These are phyloP conservation scores for Gymnopilus junonius DNA, from an alignment of 768 basidiomycete species.

Conservation along the genomic window DNA sequence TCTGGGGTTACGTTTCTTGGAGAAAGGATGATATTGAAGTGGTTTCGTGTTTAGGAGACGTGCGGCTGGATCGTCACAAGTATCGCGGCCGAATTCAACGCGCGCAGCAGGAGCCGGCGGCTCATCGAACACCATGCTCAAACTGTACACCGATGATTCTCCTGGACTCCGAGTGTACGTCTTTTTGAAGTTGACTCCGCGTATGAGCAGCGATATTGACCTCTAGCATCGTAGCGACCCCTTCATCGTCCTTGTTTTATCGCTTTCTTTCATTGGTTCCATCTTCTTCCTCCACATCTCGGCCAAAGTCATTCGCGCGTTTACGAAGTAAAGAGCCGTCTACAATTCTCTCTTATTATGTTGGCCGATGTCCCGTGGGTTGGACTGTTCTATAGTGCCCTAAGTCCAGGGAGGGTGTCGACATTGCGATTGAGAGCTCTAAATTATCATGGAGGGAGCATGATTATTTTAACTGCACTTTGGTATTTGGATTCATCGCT, in stretches of 20 bases:
- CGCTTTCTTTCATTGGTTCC: slow-evolving; percentile 95
- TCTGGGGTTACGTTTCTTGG: neutral
- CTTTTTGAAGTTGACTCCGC: neutral
- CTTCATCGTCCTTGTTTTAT: slow-evolving; percentile 94
- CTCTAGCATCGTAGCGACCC: slow-evolving; percentile 68
- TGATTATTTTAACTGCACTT: slow-evolving; percentile 11
- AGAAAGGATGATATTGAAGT: neutral
- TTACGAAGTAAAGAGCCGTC: slow-evolving; percentile 67
- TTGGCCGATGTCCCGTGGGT: neutral
- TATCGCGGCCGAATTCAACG: slow-evolving; percentile 78
- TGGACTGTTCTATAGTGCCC: neutral
- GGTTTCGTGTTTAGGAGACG: slow-evolving; percentile 58
- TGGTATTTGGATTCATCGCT: slow-evolving; percentile 37
- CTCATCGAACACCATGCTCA: slow-evolving; percentile 97
- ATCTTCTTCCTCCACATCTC: slow-evolving; percentile 99
- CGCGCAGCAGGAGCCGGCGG: slow-evolving; percentile 96
- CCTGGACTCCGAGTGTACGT: slow-evolving; percentile 97
- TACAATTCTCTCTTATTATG: neutral
- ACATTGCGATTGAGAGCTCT: neutral
- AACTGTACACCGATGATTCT: slow-evolving; percentile 98
- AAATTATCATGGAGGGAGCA: slow-evolving; percentile 19
- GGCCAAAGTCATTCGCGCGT: slow-evolving; percentile 89
- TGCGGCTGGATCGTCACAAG: slow-evolving; percentile 63
- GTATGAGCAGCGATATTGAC: neutral
- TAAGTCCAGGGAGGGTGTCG: neutral